Evolutionary conservation across 306 rosid species (phyloP).

Genomic region (Acacia acuminata): DNA sequence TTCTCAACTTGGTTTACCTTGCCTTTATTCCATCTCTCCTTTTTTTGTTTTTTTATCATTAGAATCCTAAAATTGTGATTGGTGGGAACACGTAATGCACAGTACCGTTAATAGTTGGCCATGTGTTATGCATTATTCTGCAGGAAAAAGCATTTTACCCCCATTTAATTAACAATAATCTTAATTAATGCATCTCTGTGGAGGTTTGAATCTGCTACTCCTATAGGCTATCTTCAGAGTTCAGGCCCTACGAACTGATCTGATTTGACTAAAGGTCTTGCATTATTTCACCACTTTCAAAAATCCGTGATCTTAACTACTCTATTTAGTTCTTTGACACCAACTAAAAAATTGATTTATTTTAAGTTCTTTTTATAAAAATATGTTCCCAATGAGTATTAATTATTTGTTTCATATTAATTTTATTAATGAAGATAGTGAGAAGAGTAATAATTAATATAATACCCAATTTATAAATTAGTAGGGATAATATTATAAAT

Average conservation of each 20-base stretch:
- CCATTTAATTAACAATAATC: not conserved
- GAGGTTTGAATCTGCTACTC: not conserved
- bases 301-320: not conserved
- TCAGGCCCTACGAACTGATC: not conserved
- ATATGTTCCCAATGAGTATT: too few species aligned
- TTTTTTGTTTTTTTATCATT: not conserved
- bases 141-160: not conserved
- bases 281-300: not conserved
- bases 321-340: too few species aligned
- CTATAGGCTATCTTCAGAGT: not conserved
- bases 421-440: too few species aligned
- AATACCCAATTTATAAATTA: too few species aligned
- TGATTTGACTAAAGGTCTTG: not conserved
- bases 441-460: too few species aligned
- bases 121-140: not conserved
- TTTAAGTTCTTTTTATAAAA: too few species aligned
- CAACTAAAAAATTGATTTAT: too few species aligned
- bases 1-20: not conserved
- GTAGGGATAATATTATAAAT: too few species aligned
- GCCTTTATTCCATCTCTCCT: not conserved
- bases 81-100: not conserved
- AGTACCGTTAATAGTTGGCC: not conserved
- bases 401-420: too few species aligned
- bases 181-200: not conserved
- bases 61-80: not conserved